Base-by-base conservation (phyloP, 106 monocot genomes). In the Cymbidium sinense region DNA sequence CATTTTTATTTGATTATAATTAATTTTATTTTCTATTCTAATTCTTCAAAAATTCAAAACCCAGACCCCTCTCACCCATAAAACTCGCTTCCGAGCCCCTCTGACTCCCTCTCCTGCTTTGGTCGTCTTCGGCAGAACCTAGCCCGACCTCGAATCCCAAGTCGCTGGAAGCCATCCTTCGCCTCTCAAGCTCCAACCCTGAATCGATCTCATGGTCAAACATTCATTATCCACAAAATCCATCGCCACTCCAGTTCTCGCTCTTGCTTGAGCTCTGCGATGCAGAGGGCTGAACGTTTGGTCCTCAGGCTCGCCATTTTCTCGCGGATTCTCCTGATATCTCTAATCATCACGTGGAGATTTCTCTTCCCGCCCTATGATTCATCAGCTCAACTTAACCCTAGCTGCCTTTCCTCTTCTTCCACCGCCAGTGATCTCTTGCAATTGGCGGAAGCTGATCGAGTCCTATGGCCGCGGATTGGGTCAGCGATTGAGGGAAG, bases 341-440 rank as follows among this genome's bases (percentile, higher is more conserved):
- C 83, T 74, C 86, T 98, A 39, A 85, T 84, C 76, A 5, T 74
- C 39, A 34, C 83, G 0, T 90, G 83, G 80, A 77, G 91, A 35
- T 37, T 82, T 76, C 78, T 98, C 79, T 85, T 92, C 80, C 79
- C 79, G 29, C 94, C 94, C 9, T 98, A 98, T 88, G 98, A 94
- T 79, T 94, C 98, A 80, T 98, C 98, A 71, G 91, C 98, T 65
- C 78, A 80, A 27, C 81, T 98, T 77, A 90, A 94, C 81, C 92
- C 92, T 1, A 81, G 85, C 13, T 98, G 94, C 86, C 90, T 94
- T 80, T 75, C 77, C 54, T 27, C 70, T 78, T 34, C 79, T 75
- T 47, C 44, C 17, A 23, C 37, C 29, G 52, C 2, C 30, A 37
- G 7, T 2, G 44, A 74, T 12, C 18, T 21, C 15, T 43, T 50